These are phyloP conservation scores for Ophiocytium majus DNA, from an alignment of 352 stramenopile species.

Conservation along the genomic window DNA sequence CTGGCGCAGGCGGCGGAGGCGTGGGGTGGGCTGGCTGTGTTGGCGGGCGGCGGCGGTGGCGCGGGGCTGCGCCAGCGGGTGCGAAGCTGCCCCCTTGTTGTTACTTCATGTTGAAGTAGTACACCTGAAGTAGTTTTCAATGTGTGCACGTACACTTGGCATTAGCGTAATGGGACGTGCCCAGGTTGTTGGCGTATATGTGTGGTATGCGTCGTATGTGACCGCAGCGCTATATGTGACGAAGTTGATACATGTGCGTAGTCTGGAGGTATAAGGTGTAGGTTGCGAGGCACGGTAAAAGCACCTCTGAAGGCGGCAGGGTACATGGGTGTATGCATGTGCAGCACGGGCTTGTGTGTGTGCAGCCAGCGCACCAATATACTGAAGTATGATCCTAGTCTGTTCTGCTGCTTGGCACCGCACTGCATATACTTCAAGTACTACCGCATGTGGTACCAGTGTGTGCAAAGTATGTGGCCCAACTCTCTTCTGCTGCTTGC, in stretches of 20 bases:
- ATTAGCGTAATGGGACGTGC: no score
- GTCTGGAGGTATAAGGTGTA: no score
- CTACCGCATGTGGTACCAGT: neutral
- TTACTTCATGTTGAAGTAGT: neutral
- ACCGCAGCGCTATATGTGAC: no score
- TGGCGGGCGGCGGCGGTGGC: neutral
- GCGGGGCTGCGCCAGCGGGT: neutral
- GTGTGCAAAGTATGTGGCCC: neutral
- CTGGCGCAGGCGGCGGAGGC: neutral
- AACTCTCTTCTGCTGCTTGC: neutral
- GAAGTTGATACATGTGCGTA: no score
- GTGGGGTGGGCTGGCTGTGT: neutral
- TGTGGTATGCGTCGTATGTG: no score
- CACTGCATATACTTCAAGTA: neutral
- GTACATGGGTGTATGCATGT: no score
- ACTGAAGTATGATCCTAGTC: neutral
- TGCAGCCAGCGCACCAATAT: neutral
- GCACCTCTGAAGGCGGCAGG: no score
- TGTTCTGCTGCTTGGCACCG: neutral
- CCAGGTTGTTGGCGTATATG: no score
- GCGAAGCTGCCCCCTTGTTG: neutral
- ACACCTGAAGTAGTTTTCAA: neutral
- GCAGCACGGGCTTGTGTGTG: no score
- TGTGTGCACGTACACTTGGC: constrained; percentile 2
- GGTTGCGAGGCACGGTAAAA: no score